Conservation (phyloP, 148 eudicot species). For the Rhododendron vialii region DNA sequence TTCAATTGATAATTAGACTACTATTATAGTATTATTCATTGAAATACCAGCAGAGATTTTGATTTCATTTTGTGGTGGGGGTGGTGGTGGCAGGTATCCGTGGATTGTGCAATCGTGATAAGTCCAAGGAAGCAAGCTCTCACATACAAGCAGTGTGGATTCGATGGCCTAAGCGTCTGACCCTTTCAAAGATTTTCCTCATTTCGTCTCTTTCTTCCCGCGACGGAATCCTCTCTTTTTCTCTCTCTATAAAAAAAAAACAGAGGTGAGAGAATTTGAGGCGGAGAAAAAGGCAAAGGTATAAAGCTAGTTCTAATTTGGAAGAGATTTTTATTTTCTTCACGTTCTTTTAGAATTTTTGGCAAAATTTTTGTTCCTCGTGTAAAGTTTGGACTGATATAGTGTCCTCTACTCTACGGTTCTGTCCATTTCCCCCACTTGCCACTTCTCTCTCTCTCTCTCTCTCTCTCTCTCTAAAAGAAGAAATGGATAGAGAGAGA, state of each 20-base stretch:
- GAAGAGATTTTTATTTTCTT: background rate
- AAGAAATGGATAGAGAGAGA: background rate
- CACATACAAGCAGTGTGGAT: conserved; percentile 82
- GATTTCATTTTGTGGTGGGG: background rate
- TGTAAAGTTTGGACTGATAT: background rate
- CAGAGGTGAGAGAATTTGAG: conserved; percentile 4
- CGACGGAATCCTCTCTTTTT: background rate
- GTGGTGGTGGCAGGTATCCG: conserved; percentile 49
- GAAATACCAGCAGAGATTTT: background rate
- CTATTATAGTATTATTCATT: too few relatives aligned
- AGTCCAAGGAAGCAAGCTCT: conserved; percentile 80
- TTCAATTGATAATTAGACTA: background rate
- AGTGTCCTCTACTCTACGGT: background rate
- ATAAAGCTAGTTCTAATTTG: background rate
- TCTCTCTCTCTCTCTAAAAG: background rate
- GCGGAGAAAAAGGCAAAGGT: background rate
- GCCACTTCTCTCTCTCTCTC: background rate
- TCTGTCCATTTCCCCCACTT: background rate
- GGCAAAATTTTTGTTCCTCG: background rate
- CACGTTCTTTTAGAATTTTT: background rate
- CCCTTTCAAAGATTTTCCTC: background rate
- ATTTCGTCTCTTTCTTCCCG: background rate
- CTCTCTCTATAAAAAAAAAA: conserved; percentile 6
- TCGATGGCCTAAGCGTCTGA: conserved; percentile 81
- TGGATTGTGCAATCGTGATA: conserved; percentile 76